Base-by-base conservation (phyloP, 768 basidiomycete genomes). In the Trametes cubensis region DNA sequence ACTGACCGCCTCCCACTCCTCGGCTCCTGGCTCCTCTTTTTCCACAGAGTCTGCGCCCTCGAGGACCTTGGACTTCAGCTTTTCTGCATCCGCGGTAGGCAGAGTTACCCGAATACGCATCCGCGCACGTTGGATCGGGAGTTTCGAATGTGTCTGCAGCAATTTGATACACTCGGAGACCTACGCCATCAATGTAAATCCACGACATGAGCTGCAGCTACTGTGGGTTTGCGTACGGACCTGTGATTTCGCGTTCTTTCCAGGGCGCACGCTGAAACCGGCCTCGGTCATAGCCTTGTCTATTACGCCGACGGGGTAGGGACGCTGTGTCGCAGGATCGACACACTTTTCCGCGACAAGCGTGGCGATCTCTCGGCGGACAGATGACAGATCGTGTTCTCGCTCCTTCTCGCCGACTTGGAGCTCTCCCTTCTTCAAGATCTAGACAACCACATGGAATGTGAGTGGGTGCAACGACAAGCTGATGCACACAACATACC, bases 331-430 rank as follows among this genome's bases (percentile, higher is more conserved):
- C 4, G 82, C 77, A 1, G 97, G 97, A 70, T 98, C 95, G 23
- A 98, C 95, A 62, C 91, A 95, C 79, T 96, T 95, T 77, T 95
- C 93, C 6, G 95, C 89, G 3, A 99, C 93, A 41, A 95, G 84
- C 0, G 93, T 96, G 5, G 94, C 94, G 51, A 98, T 97, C 74
- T 98, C 97, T 46, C 83, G 81, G 56, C 92, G 87, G 47, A 98
- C 72, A 2, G 94, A 84, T 14, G 85, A 77, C 6, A 97, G 83
- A 69, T 96, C 92, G 65, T 97, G 94, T 55, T 94, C 90, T 23
- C 97, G 87, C 71, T 99, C 97, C 73, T 98, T 97, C 71, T 98
- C 96, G 41, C 92, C 92, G 30, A 98, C 92, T 78, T 99, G 97
- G 2, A 99, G 79, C 72, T 99, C 97, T 20, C 97, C 97, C 75